Conservation (phyloP, 495 filamentous ascomycete species). For the Trichocladium antarcticum region DNA sequence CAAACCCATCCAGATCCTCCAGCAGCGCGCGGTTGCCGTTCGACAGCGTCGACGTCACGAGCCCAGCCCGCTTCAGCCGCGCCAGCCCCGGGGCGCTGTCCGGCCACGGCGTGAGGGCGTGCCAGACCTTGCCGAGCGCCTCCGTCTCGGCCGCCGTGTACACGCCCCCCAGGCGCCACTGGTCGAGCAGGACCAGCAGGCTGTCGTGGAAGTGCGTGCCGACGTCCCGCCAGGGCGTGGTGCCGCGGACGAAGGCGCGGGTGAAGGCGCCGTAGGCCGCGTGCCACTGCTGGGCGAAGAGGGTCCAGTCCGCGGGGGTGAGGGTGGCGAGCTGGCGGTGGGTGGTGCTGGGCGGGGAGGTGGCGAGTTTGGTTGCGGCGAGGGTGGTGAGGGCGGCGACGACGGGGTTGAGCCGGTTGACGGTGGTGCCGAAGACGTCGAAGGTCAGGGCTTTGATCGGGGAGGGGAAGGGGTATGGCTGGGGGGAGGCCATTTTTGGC, state of each 20-base stretch:
- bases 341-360: slow-evolving; percentile 10
- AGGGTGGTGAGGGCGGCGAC: slow-evolving; percentile 42
- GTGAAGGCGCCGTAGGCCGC: slow-evolving; percentile 52
- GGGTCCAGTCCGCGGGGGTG: slow-evolving; percentile 46
- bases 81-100: slow-evolving; percentile 50
- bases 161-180: slow-evolving; percentile 44
- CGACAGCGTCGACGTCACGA: slow-evolving; percentile 53
- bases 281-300: slow-evolving; percentile 59
- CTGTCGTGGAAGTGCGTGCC: slow-evolving; percentile 60
- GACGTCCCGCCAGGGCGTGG: slow-evolving; percentile 39
- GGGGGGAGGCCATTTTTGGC: neutral
- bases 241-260: slow-evolving; percentile 38
- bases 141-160: slow-evolving; percentile 49
- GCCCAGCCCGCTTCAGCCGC: slow-evolving; percentile 39
- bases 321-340: slow-evolving; percentile 38
- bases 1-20: slow-evolving; percentile 48
- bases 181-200: slow-evolving; percentile 44
- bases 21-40: slow-evolving; percentile 64
- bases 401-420: slow-evolving; percentile 59
- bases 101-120: slow-evolving; percentile 56
- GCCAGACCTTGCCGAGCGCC: slow-evolving; percentile 54
- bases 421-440: slow-evolving; percentile 65
- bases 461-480: neutral
- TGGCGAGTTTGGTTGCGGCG: slow-evolving; percentile 31
- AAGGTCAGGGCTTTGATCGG: slow-evolving; percentile 41